Evolutionary conservation across 208 protist genomes (phyloP).

Genomic region (Lotmaria passim): DNA sequence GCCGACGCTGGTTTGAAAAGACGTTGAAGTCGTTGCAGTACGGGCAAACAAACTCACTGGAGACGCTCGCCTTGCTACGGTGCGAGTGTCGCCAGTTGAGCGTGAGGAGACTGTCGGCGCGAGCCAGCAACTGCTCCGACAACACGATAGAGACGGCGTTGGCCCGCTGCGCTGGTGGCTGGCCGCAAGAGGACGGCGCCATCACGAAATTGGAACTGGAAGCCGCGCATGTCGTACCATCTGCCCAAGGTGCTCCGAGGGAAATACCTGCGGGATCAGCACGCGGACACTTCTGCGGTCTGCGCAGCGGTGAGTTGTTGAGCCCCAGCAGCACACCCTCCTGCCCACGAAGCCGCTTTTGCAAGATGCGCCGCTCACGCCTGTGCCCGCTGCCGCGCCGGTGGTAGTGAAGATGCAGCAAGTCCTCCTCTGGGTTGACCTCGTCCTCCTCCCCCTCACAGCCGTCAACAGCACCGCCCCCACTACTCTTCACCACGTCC

Average conservation of each 20-base stretch:
- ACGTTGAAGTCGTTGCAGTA: conserved; percentile 48
- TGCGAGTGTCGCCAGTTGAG: not conserved
- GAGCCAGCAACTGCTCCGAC: conserved; percentile 22
- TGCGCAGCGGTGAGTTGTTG: conserved; percentile 11
- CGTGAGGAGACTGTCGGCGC: conserved; percentile 19
- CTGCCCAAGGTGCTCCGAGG: not conserved
- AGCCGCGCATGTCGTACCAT: not conserved
- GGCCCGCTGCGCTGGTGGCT: not conserved
- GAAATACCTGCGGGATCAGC: not conserved
- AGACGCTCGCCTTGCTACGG: not conserved
- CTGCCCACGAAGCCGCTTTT: conserved; percentile 50
- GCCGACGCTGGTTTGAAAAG: conserved; percentile 42
- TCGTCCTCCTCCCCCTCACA: not conserved
- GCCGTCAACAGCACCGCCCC: too few relatives aligned
- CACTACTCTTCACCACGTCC: not conserved
- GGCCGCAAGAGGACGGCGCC: not conserved
- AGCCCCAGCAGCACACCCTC: conserved; percentile 27
- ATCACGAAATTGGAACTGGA: not conserved
- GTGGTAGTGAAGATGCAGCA: conserved; percentile 43
- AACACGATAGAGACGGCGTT: not conserved
- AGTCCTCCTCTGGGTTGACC: conserved; percentile 19
- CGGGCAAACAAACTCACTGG: conserved; percentile 40
- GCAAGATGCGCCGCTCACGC: conserved; percentile 51
- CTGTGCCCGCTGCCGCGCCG: conserved; percentile 39
- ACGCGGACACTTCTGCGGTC: conserved; percentile 4